phyloP scores from a whole-genome alignment of 2,329 filamentous ascomycete species.

The Leptographium lundbergii region DNA sequence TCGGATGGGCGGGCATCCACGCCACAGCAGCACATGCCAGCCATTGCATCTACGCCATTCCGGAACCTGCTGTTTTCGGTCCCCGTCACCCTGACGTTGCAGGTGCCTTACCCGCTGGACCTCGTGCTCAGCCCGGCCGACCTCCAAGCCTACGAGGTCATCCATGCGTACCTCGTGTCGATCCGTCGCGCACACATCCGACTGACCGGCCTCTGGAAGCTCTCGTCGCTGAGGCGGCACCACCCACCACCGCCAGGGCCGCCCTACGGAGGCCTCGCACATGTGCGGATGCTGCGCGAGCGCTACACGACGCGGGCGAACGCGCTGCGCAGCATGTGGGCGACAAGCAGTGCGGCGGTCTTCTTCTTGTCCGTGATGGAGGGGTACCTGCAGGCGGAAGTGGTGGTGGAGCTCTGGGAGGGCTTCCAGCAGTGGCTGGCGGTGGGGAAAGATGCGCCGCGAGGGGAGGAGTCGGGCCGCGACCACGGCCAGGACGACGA shows the following conservation, averaged over 20 bases:
- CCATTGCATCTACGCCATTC: conserved; percentile 42
- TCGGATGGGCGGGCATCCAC: conserved; percentile 10
- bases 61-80: conserved; percentile 71
- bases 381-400: conserved; percentile 79
- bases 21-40: conserved; percentile 18
- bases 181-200: conserved; percentile 77
- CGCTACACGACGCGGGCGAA: conserved; percentile 50
- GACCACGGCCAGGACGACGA: not conserved
- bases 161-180: conserved; percentile 78
- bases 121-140: conserved; percentile 72
- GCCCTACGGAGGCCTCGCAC: conserved; percentile 37
- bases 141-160: conserved; percentile 65
- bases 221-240: conserved; percentile 62
- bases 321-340: conserved; percentile 76
- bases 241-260: conserved; percentile 60
- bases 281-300: conserved; percentile 46
- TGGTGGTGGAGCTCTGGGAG: conserved; percentile 70
- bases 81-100: conserved; percentile 56
- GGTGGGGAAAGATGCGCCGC: conserved; percentile 24
- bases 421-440: conserved; percentile 67
- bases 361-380: conserved; percentile 85
- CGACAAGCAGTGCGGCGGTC: conserved; percentile 71
- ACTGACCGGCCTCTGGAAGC: conserved; percentile 77
- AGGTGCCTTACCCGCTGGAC: conserved; percentile 68
- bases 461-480: conserved; percentile 3